Evolutionary conservation across 805 yeast species (phyloP).

Genomic region (Phaffomyces thermotolerans): DNA sequence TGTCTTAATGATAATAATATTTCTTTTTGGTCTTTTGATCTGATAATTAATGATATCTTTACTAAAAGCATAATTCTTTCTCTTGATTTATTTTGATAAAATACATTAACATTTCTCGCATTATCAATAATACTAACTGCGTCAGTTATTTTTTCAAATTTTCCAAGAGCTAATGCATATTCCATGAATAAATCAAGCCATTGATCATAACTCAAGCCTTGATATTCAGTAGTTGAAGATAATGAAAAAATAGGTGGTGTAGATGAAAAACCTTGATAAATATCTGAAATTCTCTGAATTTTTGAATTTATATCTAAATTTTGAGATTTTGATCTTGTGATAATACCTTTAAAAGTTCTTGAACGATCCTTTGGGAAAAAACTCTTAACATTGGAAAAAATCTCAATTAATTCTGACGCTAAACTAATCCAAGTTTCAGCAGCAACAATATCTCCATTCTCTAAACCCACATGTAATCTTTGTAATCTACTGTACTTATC

Average conservation of each 20-base stretch:
- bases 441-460: slow-evolving; percentile 50
- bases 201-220: slow-evolving; percentile 68
- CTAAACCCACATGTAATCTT: slow-evolving; percentile 42
- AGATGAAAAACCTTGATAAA: slow-evolving; percentile 48
- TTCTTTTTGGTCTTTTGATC: slow-evolving; percentile 43
- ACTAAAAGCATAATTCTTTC: slow-evolving; percentile 57
- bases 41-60: slow-evolving; percentile 51
- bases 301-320: slow-evolving; percentile 66
- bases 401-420: slow-evolving; percentile 77
- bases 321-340: slow-evolving; percentile 52
- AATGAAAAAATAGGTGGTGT: slow-evolving; percentile 35
- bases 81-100: slow-evolving; percentile 55
- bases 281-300: slow-evolving; percentile 56
- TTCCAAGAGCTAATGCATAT: slow-evolving; percentile 61
- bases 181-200: slow-evolving; percentile 88
- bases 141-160: slow-evolving; percentile 49
- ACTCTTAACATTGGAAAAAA: slow-evolving; percentile 68
- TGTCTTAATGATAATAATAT: slow-evolving; percentile 54
- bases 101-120: slow-evolving; percentile 74
- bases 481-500: slow-evolving; percentile 49
- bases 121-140: slow-evolving; percentile 66
- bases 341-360: slow-evolving; percentile 59
- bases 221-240: slow-evolving; percentile 51
- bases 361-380: slow-evolving; percentile 76
- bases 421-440: slow-evolving; percentile 74